Evolutionary conservation across 306 rosid species (phyloP).

Genomic region (Dryas alaskensis): DNA sequence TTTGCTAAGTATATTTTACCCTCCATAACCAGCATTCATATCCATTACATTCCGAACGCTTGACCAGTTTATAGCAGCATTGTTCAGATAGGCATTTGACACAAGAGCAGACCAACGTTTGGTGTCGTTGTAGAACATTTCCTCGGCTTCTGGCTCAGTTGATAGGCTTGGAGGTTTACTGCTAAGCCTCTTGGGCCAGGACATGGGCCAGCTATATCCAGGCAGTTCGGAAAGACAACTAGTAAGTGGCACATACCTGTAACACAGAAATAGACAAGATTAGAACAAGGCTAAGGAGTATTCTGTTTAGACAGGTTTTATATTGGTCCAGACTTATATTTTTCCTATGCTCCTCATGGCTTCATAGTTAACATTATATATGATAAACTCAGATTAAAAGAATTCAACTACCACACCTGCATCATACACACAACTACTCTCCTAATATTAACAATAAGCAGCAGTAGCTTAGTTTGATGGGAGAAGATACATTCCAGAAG

Average conservation of each 20-base stretch:
- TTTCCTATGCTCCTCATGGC: background rate
- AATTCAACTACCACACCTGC: background rate
- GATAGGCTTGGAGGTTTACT: constrained; percentile 65
- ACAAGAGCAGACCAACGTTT: constrained; percentile 65
- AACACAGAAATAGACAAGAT: constrained; percentile 30
- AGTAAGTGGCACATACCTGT: constrained; percentile 66
- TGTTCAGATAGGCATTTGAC: constrained; percentile 51
- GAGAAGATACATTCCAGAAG: background rate
- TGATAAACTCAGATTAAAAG: too few relatives aligned
- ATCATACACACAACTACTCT: background rate
- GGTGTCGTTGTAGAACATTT: constrained; percentile 58
- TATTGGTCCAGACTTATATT: background rate
- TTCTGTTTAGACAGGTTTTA: constrained; percentile 10
- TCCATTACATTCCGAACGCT: constrained; percentile 86
- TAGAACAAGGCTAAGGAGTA: constrained; percentile 14
- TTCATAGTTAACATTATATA: background rate
- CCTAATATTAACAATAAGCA: constrained; percentile 8
- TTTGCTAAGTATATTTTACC: constrained; percentile 47
- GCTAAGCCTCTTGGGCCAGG: constrained; percentile 85
- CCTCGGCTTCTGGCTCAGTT: constrained; percentile 36
- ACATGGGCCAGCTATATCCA: constrained; percentile 73
- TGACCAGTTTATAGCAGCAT: constrained; percentile 63
- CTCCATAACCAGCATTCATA: constrained; percentile 96
- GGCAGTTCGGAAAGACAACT: constrained; percentile 67
- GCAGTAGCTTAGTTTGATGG: constrained; percentile 5